Base-by-base conservation (phyloP, 768 basidiomycete genomes). In the Russula virescens region DNA sequence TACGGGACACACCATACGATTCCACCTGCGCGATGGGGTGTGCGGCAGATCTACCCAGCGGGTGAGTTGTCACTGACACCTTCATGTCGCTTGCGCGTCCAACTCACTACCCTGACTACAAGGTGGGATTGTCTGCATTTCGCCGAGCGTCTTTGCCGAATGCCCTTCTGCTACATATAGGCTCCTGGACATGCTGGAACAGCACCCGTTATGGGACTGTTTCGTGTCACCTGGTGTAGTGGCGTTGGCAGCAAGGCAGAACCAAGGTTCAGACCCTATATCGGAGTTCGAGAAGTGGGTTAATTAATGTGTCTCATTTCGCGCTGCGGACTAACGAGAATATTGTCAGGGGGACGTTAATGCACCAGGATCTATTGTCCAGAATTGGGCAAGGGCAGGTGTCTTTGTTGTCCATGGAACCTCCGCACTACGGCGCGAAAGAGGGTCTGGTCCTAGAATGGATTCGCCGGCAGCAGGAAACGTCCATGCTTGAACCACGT, bases 51-150 rank as follows among this genome's bases (percentile, higher is more conserved):
- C 13, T 90, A 82, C 68, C 86, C 86, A 43, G 71, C 82, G 60
- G 89, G 89, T 89, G 69, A 54, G 80, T n/a, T 71, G 35, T 45
- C 13, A 23, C 28, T 50, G 43, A 31, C 31, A 18, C 60, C 38
- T 40, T 42, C 25, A 26, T 31, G 4, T 26, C 50, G 45, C 38
- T 28, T 40, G 16, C 10, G 25, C 26, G 67, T 49, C 19, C 13
- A 31, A 35, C 45, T 28, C 42, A 55, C 34, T 35, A 34, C 62
- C 25, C 8, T 3, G 16, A 11, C 28, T 19, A 6, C 61, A 91
- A 90, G 90, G 52, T 31, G 90, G 90, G 3, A 73, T 91, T 64
- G 79, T 85, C 2, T 89, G 88, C 1, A 87, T 91, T 62, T 86
- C 85, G 19, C 79, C 89, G 1, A 75, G 75, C 57, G 86, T 83